Conservation (phyloP, 257 asterid genomes). For the Solanum lignicaule region DNA sequence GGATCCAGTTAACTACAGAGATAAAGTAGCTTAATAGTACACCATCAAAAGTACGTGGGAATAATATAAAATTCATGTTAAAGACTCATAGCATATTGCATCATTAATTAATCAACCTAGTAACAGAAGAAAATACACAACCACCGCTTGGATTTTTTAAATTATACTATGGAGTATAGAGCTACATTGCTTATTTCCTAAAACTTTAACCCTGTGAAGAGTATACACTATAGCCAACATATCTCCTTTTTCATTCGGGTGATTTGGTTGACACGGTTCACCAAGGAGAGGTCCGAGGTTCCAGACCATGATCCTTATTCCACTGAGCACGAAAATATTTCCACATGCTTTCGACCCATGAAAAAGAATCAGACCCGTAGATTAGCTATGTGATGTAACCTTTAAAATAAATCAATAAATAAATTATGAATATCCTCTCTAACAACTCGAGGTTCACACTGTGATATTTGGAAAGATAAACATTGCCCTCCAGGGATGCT, state of each 20-base stretch:
- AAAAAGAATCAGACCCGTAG: too few species aligned
- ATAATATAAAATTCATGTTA: not conserved
- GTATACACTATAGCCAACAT: too few species aligned
- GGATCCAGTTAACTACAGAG: conserved; percentile 57
- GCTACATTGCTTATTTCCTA: not conserved
- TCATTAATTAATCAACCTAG: not conserved
- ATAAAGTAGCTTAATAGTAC: not conserved
- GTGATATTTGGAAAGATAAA: not conserved
- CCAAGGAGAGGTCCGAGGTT: too few species aligned
- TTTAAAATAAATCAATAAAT: too few species aligned
- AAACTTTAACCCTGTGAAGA: not conserved
- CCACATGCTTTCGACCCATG: too few species aligned
- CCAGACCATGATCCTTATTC: too few species aligned
- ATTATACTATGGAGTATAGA: not conserved
- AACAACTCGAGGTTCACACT: not conserved
- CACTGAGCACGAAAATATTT: too few species aligned
- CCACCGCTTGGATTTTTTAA: not conserved
- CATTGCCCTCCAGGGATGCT: not conserved
- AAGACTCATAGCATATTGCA: not conserved
- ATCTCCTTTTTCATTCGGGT: too few species aligned
- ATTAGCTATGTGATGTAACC: too few species aligned
- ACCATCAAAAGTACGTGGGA: not conserved
- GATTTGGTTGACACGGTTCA: too few species aligned
- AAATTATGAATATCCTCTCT: not conserved
- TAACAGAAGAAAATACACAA: not conserved